Evolutionary conservation across 2,329 filamentous ascomycete species (phyloP).

Genomic region (Magnaporthiopsis poae): DNA sequence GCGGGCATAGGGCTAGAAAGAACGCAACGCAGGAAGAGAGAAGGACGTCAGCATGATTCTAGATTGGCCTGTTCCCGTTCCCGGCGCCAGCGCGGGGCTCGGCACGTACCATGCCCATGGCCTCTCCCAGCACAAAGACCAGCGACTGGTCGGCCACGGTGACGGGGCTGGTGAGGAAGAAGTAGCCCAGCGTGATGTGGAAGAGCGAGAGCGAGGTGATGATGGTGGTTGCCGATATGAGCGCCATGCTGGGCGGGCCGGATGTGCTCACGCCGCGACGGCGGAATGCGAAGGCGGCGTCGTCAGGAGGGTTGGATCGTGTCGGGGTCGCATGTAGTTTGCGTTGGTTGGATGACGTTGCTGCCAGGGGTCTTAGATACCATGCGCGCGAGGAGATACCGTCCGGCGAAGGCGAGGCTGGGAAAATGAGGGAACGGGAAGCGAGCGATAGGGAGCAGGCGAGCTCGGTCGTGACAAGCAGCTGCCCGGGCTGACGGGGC

Average conservation of each 20-base stretch:
- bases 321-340: neutral
- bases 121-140: slow-evolving; percentile 72
- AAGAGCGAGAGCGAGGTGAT: slow-evolving; percentile 74
- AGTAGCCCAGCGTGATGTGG: slow-evolving; percentile 73
- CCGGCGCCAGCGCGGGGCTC: too few relatives aligned
- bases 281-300: neutral
- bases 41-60: neutral
- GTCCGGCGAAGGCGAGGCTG: neutral
- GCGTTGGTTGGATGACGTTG: neutral
- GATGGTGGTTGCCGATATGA: slow-evolving; percentile 71
- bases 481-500: neutral
- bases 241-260: slow-evolving; percentile 51
- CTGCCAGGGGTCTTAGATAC: too few relatives aligned
- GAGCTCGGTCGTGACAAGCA: too few relatives aligned
- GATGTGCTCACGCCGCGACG: slow-evolving; percentile 6
- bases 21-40: neutral
- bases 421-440: neutral
- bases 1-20: slow-evolving; percentile 49
- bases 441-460: neutral
- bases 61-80: neutral
- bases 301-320: neutral
- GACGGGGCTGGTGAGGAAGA: slow-evolving; percentile 66
- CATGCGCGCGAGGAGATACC: neutral
- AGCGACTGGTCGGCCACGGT: slow-evolving; percentile 68
- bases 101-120: slow-evolving; percentile 63